These are phyloP conservation scores for Debaryomyces coudertii DNA, from an alignment of 1,139 yeast genomes.

Conservation along the genomic window DNA sequence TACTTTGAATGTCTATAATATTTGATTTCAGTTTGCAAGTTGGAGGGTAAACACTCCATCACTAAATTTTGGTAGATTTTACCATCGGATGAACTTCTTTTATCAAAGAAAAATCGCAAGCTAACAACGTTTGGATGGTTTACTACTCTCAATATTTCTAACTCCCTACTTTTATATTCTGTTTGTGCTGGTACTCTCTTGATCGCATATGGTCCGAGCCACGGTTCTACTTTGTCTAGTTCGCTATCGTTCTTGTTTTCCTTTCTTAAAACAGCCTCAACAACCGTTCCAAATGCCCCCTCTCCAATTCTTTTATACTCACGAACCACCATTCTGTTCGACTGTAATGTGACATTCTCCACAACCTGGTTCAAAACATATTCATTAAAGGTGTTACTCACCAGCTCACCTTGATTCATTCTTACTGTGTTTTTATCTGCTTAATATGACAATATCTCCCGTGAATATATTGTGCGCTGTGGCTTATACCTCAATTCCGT, in stretches of 20 bases:
- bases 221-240: slow-evolving; percentile 29
- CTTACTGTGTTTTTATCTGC: not conserved
- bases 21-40: slow-evolving; percentile 72
- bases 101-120: slow-evolving; percentile 67
- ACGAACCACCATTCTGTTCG: slow-evolving; percentile 65
- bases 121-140: slow-evolving; percentile 78
- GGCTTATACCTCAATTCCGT: slow-evolving; percentile 3
- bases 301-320: slow-evolving; percentile 79
- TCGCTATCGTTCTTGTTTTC: slow-evolving; percentile 31
- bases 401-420: slow-evolving; percentile 12
- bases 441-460: not conserved
- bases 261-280: slow-evolving; percentile 62
- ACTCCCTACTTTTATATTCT: slow-evolving; percentile 78
- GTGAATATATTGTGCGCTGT: not conserved
- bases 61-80: slow-evolving; percentile 76
- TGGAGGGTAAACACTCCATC: slow-evolving; percentile 85
- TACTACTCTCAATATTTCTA: slow-evolving; percentile 72
- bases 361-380: slow-evolving; percentile 58
- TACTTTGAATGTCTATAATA: slow-evolving; percentile 64
- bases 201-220: slow-evolving; percentile 83
- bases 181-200: slow-evolving; percentile 85
- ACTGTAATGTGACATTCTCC: slow-evolving; percentile 55
- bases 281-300: slow-evolving; percentile 85
- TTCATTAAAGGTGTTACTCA: slow-evolving; percentile 19
- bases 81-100: slow-evolving; percentile 60